phyloP scores from a whole-genome alignment of 2,329 filamentous ascomycete genomes.

The Penicillium sp. region DNA sequence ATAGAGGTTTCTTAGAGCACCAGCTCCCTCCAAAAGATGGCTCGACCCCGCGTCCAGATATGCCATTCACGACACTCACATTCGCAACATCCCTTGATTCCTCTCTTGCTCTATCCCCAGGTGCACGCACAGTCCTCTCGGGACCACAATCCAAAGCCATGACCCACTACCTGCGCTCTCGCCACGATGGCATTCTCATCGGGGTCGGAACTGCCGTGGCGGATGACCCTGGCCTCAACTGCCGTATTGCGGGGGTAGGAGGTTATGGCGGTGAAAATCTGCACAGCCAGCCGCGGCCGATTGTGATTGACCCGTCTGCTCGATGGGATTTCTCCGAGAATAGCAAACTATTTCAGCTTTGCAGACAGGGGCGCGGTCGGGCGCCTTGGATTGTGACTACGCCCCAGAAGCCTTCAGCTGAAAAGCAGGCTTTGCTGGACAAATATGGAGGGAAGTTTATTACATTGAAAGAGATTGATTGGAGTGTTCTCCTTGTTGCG shows the following conservation, averaged over 20 bases:
- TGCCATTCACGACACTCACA: conserved; percentile 69
- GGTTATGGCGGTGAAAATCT: conserved; percentile 52
- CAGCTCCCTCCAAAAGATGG: conserved; percentile 43
- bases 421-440: conserved; percentile 24
- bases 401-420: conserved; percentile 8
- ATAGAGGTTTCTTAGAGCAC: conserved; percentile 44
- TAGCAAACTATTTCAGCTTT: conserved; percentile 65
- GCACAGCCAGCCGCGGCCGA: conserved; percentile 67
- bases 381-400: conserved; percentile 67
- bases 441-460: conserved; percentile 34
- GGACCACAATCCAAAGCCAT: conserved; percentile 82
- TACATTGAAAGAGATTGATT: conserved; percentile 44
- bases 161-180: conserved; percentile 87
- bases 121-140: conserved; percentile 73
- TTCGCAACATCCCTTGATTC: conserved; percentile 87
- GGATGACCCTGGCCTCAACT: conserved; percentile 84
- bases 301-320: conserved; percentile 73
- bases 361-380: conserved; percentile 60
- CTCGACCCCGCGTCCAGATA: conserved; percentile 19
- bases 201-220: conserved; percentile 80
- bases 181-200: conserved; percentile 80
- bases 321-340: conserved; percentile 63
- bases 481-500: conserved; percentile 59
- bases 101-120: conserved; percentile 68
- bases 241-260: conserved; percentile 63